Evolutionary conservation across 2,329 filamentous ascomycete species (phyloP).

Genomic region (Ophioceras dolichostomum): DNA sequence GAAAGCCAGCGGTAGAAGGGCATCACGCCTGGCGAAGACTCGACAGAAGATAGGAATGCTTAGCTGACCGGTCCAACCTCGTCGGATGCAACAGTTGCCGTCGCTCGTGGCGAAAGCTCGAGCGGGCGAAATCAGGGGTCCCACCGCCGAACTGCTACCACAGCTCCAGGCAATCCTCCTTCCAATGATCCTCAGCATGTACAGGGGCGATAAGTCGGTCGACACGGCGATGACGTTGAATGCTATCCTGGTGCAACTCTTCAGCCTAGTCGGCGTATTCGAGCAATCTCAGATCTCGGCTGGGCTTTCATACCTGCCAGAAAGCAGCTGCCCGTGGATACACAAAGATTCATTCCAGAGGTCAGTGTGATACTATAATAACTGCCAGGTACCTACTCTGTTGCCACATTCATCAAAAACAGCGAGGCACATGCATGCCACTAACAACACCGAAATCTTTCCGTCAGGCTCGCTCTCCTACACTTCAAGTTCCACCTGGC

Average conservation of each 20-base stretch:
- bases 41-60: not conserved
- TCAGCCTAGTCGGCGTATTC: not conserved
- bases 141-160: not conserved
- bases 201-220: not conserved
- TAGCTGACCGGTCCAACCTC: too few species aligned
- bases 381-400: too few species aligned
- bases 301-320: not conserved
- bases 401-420: too few species aligned
- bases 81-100: too few species aligned
- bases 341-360: not conserved
- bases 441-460: not conserved
- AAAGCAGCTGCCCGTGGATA: not conserved
- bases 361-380: not conserved
- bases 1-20: not conserved
- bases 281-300: constrained; percentile 1
- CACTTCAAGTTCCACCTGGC: constrained; percentile 2
- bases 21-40: not conserved
- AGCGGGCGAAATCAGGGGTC: not conserved
- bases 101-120: not conserved
- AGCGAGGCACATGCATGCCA: not conserved
- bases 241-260: not conserved
- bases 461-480: not conserved
- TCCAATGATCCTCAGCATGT: not conserved
- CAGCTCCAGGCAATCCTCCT: constrained; percentile 1
- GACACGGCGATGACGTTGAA: not conserved